Evolutionary conservation across 2,329 filamentous ascomycete genomes (phyloP), one percentile per base, ranked within the genome.

Genomic region (Fusarium domesticum): DNA sequence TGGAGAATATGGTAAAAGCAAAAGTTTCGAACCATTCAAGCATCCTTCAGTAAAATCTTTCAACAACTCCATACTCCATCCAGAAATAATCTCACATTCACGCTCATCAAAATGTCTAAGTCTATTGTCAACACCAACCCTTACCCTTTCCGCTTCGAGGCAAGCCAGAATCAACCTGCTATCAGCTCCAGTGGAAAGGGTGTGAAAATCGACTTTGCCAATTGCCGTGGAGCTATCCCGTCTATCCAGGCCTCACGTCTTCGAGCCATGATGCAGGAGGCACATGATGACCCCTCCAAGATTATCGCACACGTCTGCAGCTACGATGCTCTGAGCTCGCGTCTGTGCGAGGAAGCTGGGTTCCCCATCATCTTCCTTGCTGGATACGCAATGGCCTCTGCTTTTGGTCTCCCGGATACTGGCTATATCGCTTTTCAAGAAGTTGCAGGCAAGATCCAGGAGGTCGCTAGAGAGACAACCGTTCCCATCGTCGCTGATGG

Each of bases 351-450:
- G 42, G 69, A 74, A 48, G 68, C 71, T 2, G 71, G 71, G 0
- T 74, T 74, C 36, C 72, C 71, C 0, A 58, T 74, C 37, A 47
- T 73, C 8, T 75, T 74, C 42, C 57, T 74, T 0, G 64, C 69
- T 0, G 71, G 71, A 0, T 74, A 69, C 45, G 56, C 70, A 0
- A 66, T 74, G 11, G 60, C 72, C 0, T 66, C 62, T 14, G 53
- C 68, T 0, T 65, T 67, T 39, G 69, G 70, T 1, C 58, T 75
- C 0, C 72, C 72, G 0, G 72, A 75, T 48, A 72, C 73, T 1
- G 72, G 73, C 1, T 76, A 75, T 38, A 75, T 75, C 41, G 71
- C 72, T 2, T 68, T 75, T 50, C 60, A 64, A 7, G 73, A 75
- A 46, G 67, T 75, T 59, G 70, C 65, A 35, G 61, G 64, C 12